A percentile compares a stretch with the other conserved stretches of the same genome.
Evolutionary conservation across 1,284 basidiomycete genomes (phyloP).

Genomic region (Caloboletus firmus): DNA sequence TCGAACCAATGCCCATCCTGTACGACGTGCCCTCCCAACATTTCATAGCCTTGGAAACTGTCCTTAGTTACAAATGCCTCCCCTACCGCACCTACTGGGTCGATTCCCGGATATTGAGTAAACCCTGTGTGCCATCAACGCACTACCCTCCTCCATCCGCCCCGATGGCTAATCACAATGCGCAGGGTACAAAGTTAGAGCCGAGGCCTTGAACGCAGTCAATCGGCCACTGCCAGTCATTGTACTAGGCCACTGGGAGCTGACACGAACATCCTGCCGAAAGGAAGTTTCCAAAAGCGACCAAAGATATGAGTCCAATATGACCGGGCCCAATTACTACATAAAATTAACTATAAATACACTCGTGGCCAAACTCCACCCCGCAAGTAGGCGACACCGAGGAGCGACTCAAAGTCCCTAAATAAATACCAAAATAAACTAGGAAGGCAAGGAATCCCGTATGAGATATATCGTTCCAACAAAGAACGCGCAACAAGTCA

Average conservation of each 20-base stretch:
- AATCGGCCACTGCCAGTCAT: neutral
- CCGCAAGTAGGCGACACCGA: too few relatives aligned
- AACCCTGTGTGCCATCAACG: constrained; percentile 40
- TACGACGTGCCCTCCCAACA: constrained; percentile 66
- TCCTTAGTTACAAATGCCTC: too few relatives aligned
- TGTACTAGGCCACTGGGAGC: neutral
- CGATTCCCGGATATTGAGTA: too few relatives aligned
- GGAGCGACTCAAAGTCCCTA: too few relatives aligned
- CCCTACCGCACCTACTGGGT: too few relatives aligned
- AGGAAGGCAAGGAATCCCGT: constrained; percentile 15
- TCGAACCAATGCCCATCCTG: constrained; percentile 55
- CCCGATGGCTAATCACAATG: too few relatives aligned
- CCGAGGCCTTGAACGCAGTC: neutral
- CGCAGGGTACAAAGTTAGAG: neutral
- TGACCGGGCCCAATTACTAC: too few relatives aligned
- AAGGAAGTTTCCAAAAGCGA: neutral
- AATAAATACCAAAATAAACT: neutral
- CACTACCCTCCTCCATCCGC: too few relatives aligned
- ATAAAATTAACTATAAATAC: too few relatives aligned
- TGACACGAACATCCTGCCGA: neutral
- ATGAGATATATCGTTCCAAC: constrained; percentile 24
- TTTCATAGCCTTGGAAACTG: constrained; percentile 68
- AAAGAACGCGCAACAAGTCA: constrained; percentile 15
- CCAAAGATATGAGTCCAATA: neutral
- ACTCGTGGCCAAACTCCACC: too few relatives aligned